phyloP scores from a whole-genome alignment of 352 stramenopile genomes.

The Pythium volutum region DNA sequence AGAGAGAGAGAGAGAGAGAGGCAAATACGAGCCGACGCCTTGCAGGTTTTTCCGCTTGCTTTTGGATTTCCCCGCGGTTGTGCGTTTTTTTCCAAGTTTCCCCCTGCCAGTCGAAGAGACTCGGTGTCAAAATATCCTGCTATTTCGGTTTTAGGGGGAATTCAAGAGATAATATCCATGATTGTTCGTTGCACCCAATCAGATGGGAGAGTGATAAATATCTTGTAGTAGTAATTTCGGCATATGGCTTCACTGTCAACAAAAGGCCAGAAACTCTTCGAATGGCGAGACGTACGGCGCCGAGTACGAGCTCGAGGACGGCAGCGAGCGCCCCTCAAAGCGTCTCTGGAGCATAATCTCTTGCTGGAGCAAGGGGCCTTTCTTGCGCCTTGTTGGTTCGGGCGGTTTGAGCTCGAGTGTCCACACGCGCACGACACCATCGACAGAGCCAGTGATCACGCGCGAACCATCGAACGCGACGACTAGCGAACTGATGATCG shows the following conservation, averaged over 20 bases:
- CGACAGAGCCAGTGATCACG: conserved; percentile 52
- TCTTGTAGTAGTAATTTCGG: background rate
- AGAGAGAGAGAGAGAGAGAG: background rate
- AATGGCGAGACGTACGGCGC: conserved; percentile 11
- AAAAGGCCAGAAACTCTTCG: conserved; percentile 19
- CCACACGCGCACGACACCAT: conserved; percentile 69
- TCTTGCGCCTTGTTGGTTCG: conserved; percentile 1
- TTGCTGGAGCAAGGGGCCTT: background rate
- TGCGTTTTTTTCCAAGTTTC: background rate
- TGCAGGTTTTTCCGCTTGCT: no score
- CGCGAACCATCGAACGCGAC: conserved; percentile 51
- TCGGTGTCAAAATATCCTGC: background rate
- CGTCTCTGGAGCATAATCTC: conserved; percentile 14
- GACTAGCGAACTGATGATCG: conserved; percentile 57
- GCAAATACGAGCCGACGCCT: conserved; percentile 5
- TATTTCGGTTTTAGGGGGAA: conserved; percentile 7
- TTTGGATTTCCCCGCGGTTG: background rate
- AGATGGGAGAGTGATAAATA: conserved; percentile 8
- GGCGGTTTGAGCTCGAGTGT: conserved; percentile 25
- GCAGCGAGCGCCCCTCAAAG: background rate
- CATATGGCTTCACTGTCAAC: conserved; percentile 13
- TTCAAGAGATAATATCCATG: conserved; percentile 7
- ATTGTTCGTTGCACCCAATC: conserved; percentile 7
- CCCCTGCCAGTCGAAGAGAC: conserved; percentile 12
- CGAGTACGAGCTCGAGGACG: conserved; percentile 11